These are phyloP conservation scores for Fusarium pilosicola DNA, from an alignment of 2,329 filamentous ascomycete species.

Conservation along the genomic window DNA sequence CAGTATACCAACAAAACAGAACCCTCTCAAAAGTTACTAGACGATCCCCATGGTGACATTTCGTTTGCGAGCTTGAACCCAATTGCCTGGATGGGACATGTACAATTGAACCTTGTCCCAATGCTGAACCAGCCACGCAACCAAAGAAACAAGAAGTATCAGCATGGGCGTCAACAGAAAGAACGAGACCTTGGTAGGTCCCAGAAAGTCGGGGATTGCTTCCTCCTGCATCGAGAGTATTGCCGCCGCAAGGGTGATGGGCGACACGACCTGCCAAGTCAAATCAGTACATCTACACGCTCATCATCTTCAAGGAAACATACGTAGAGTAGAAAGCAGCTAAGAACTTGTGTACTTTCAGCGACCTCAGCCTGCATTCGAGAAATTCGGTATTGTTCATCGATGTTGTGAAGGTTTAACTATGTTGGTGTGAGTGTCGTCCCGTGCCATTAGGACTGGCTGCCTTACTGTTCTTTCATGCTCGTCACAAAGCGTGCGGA, in stretches of 20 bases:
- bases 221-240: slow-evolving; percentile 28
- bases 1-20: not conserved
- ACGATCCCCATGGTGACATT: not conserved
- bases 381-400: not conserved
- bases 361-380: not conserved
- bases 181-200: not conserved
- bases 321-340: not conserved
- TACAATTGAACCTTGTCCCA: not conserved
- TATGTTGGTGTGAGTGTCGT: not conserved
- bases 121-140: not conserved
- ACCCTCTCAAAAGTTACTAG: not conserved
- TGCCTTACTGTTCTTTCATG: not conserved
- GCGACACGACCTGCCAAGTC: not conserved
- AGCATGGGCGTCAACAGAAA: not conserved
- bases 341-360: not conserved
- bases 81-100: not conserved
- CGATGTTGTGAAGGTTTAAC: not conserved
- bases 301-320: accelerated
- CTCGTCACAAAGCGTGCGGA: not conserved
- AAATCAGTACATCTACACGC: not conserved
- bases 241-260: not conserved
- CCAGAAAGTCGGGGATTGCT: slow-evolving; percentile 1
- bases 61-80: not conserved
- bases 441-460: not conserved
- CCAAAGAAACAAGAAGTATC: not conserved